Conservation (phyloP, 768 basidiomycete genomes). For the Tylopilus cervinicoccineus region DNA sequence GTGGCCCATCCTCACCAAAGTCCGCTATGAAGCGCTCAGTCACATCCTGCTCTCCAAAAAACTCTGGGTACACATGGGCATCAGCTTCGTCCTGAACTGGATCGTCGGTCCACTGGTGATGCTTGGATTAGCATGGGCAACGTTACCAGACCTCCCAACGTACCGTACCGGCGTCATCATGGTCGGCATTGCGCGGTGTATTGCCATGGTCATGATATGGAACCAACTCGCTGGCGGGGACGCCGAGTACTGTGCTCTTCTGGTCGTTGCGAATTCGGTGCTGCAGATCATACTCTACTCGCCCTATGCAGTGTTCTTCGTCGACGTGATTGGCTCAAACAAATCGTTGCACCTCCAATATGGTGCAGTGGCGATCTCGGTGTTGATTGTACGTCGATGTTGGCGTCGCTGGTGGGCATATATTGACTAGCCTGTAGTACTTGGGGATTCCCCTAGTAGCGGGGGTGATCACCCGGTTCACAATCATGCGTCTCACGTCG, state of each 20-base stretch:
- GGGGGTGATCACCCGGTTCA: slow-evolving; percentile 65
- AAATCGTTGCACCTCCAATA: slow-evolving; percentile 46
- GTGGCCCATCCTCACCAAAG: slow-evolving; percentile 78
- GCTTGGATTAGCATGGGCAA: slow-evolving; percentile 84
- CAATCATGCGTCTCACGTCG: slow-evolving; percentile 42
- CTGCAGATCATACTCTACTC: slow-evolving; percentile 71
- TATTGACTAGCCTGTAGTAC: slow-evolving; percentile 42
- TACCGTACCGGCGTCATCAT: slow-evolving; percentile 80
- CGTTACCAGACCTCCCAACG: slow-evolving; percentile 70
- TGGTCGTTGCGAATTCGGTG: slow-evolving; percentile 77
- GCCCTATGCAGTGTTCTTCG: slow-evolving; percentile 68
- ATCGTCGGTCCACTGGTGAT: slow-evolving; percentile 76
- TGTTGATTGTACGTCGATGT: slow-evolving; percentile 58
- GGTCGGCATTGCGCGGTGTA: slow-evolving; percentile 49
- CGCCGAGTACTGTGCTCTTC: slow-evolving; percentile 67
- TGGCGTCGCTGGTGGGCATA: not conserved
- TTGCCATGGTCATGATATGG: slow-evolving; percentile 80
- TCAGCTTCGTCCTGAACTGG: slow-evolving; percentile 77
- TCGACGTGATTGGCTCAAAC: slow-evolving; percentile 60
- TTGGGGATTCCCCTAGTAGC: slow-evolving; percentile 77
- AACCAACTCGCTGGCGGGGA: slow-evolving; percentile 70
- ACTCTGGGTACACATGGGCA: slow-evolving; percentile 64
- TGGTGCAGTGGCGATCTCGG: slow-evolving; percentile 56
- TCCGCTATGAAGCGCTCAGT: slow-evolving; percentile 72
- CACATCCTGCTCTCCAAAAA: slow-evolving; percentile 44